Conservation (phyloP, 306 rosid species). For the Datisca glomerata region DNA sequence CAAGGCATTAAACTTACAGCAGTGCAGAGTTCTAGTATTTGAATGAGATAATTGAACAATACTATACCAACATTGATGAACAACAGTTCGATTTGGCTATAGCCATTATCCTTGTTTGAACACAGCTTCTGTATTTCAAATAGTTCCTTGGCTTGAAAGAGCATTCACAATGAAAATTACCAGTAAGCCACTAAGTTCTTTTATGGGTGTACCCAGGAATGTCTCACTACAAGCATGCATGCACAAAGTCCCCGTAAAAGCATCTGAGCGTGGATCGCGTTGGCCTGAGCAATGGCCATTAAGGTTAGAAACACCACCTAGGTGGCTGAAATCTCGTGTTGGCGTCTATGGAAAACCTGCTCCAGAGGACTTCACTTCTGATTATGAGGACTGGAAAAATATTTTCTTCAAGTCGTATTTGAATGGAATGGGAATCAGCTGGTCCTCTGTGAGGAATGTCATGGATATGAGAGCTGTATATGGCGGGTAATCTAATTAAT, state of each 20-base stretch:
- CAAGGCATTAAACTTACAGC: too few species aligned
- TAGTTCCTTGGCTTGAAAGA: background rate
- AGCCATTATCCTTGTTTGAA: too few species aligned
- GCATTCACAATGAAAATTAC: background rate
- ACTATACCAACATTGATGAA: too few species aligned
- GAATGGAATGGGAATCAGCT: conserved; percentile 60
- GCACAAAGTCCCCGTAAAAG: conserved; percentile 56
- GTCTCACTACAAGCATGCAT: conserved; percentile 66
- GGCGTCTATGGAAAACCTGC: conserved; percentile 93
- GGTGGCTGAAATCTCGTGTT: conserved; percentile 65
- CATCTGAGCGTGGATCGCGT: conserved; percentile 50
- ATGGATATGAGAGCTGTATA: conserved; percentile 89
- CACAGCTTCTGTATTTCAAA: background rate
- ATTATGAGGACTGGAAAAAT: conserved; percentile 67
- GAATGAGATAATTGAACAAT: too few species aligned
- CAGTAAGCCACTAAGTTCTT: background rate
- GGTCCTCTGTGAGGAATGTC: conserved; percentile 76
- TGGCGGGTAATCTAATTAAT: conserved; percentile 61
- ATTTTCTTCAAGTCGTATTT: conserved; percentile 56
- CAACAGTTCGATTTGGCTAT: too few species aligned
- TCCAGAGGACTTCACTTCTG: conserved; percentile 76
- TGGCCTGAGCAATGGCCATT: conserved; percentile 86
- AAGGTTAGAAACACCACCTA: conserved; percentile 56
- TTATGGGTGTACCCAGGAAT: conserved; percentile 35
- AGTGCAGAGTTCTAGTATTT: too few species aligned